Conservation (phyloP, 306 rosid species). For the Cucumis melo region DNA sequence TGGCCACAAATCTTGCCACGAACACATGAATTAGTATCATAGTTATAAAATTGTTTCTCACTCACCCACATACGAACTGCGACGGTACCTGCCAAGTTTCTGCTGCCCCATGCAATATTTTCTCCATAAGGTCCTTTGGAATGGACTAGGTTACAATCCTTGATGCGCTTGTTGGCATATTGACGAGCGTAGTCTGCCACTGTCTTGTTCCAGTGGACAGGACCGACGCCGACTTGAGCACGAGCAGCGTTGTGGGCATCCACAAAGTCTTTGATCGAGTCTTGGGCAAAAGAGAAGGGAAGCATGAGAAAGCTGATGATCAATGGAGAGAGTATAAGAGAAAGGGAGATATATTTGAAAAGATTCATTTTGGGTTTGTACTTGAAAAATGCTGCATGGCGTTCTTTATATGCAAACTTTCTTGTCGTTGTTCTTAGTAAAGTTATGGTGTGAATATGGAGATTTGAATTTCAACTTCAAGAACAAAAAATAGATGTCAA, state of each 20-base stretch:
- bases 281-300: no score
- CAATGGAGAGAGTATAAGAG: no score
- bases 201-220: conserved; percentile 8
- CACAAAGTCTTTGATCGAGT: no score
- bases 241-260: conserved; percentile 32
- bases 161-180: conserved; percentile 13
- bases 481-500: no score
- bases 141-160: conserved; percentile 14
- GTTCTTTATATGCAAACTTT: no score
- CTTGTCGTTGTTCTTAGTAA: no score
- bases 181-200: conserved; percentile 15
- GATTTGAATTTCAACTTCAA: no score
- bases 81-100: not conserved
- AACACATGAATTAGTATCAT: conserved; percentile 1
- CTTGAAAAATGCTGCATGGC: no score
- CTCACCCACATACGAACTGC: conserved; percentile 21
- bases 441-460: no score
- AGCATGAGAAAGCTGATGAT: no score
- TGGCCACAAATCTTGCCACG: conserved; percentile 9
- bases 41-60: conserved; percentile 10
- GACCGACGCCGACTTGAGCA: conserved; percentile 19
- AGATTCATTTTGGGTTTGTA: no score
- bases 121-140: conserved; percentile 30
- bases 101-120: conserved; percentile 30
- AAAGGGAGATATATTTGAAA: no score